Conservation (phyloP, 108 stramenopile genomes). For the Cylindrotheca closterium region DNA sequence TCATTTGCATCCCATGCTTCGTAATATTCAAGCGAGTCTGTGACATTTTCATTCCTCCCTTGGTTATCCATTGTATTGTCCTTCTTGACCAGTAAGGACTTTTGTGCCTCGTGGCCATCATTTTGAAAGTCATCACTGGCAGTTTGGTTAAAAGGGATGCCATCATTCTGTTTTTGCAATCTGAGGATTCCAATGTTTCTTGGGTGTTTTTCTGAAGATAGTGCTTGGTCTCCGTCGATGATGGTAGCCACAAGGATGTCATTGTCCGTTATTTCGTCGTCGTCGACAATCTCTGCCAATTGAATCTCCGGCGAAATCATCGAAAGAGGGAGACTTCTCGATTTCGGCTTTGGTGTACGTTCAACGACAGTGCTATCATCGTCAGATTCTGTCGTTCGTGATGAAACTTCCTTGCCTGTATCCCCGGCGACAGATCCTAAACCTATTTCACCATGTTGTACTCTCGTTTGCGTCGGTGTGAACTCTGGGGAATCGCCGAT, state of each 20-base stretch:
- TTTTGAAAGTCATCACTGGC: neutral
- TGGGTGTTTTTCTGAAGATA: neutral
- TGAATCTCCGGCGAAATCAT: slow-evolving; percentile 19
- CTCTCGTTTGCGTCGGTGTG: neutral
- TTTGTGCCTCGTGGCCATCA: neutral
- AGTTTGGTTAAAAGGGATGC: neutral
- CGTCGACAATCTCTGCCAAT: slow-evolving; percentile 22
- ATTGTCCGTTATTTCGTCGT: slow-evolving; percentile 21
- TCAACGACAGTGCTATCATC: slow-evolving; percentile 12
- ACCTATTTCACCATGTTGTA: neutral
- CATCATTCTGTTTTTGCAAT: neutral
- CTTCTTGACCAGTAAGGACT: neutral
- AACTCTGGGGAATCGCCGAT: neutral
- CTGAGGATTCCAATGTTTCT: neutral
- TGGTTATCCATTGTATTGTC: neutral
- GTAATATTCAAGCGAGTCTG: neutral
- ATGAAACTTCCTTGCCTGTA: too few relatives aligned
- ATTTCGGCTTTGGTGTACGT: slow-evolving; percentile 8
- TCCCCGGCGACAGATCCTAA: neutral
- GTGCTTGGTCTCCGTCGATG: slow-evolving; percentile 12
- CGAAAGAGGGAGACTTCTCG: neutral
- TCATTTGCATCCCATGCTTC: neutral
- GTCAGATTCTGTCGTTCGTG: too few relatives aligned
- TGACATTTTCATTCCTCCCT: neutral
- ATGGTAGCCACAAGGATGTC: slow-evolving; percentile 33